Base-by-base conservation (phyloP, 2,329 filamentous ascomycete species). In the Dryadomyces quercivorus region DNA sequence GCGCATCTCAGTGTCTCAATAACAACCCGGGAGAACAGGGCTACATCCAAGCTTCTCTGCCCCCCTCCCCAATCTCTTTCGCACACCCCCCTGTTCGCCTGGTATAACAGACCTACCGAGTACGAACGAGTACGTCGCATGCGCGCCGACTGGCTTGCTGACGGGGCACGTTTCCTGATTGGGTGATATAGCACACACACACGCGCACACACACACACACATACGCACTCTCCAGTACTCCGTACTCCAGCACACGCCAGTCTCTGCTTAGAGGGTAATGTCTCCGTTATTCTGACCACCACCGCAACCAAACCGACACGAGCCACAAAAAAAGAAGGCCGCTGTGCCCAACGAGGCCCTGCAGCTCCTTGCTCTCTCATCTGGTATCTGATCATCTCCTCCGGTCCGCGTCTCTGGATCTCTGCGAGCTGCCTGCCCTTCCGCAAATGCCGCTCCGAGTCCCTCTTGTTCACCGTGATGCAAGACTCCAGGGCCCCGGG, bases 201-300 rank as follows among this genome's bases (percentile, higher is more conserved):
- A 40, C 36, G 4, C 36, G 15, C 36, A 15, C 36, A 15, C 36
- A 40, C 36, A 40, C 36, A 15, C 36, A 40, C 36, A 40, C 36
- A 40, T 16, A 40, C 36, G 15, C 36, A 40, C 36, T 13, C 36
- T 12, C 36, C 36, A 40, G 36, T 40, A 40, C 36, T 31, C 26
- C 26, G 26, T 31, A 31, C 26, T 31, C 26, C 10, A 40, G 36
- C 10, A 40, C 36, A 40, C 36, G 15, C 36, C 36, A 40, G 26
- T 31, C 26, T 8, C 8, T n/a, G 16, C 38, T 13, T 31, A 15
- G 46, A 49, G 26, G 46, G 46, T 22, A 26, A 49, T 49, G 46
- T n/a, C 22, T 49, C 46, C 46, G 22, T 34, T 49, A n/a, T 22
- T 49, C 46, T 49, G 46, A 49, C 46, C 46, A 49, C 46, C 46